phyloP scores from a whole-genome alignment of 2,329 filamentous ascomycete genomes.

The Thelonectria rubi region DNA sequence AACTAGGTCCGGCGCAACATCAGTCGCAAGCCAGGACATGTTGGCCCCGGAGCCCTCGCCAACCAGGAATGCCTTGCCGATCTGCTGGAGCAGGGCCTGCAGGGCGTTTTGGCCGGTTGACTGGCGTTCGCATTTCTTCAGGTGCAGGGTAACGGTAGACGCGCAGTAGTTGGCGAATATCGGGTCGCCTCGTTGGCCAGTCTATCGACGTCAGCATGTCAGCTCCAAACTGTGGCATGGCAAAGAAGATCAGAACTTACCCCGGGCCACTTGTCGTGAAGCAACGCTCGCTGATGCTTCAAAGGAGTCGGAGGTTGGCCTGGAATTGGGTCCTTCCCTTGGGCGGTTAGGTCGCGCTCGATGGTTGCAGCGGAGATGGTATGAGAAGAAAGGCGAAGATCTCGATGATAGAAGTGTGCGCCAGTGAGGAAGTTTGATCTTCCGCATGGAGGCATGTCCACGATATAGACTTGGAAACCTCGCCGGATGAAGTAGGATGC shows the following conservation, averaged over 20 bases:
- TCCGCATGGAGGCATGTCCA: constrained; percentile 54
- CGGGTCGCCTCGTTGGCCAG: constrained; percentile 53
- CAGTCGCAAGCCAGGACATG: constrained; percentile 58
- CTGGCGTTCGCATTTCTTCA: constrained; percentile 45
- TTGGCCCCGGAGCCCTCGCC: constrained; percentile 60
- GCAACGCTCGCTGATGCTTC: constrained; percentile 37
- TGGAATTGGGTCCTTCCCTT: constrained; percentile 25
- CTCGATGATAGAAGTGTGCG: constrained; percentile 34
- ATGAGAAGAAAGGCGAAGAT: constrained; percentile 30
- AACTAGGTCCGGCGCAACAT: constrained; percentile 58
- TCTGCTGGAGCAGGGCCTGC: constrained; percentile 52
- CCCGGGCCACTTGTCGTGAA: constrained; percentile 54
- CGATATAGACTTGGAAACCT: constrained; percentile 55
- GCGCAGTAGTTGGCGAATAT: constrained; percentile 60
- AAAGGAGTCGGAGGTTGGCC: constrained; percentile 1
- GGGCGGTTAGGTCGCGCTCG: constrained; percentile 47
- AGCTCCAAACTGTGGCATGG: background rate
- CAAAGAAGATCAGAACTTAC: constrained; percentile 26
- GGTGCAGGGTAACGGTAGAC: constrained; percentile 50
- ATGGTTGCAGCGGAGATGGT: constrained; percentile 35
- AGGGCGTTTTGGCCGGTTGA: constrained; percentile 48
- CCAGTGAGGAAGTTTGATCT: constrained; percentile 44
- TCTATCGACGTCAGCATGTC: constrained; percentile 31
- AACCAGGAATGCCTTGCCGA: constrained; percentile 55
- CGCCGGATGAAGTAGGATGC: constrained; percentile 53